Conservation (phyloP, 2,329 filamentous ascomycete genomes). For the Ophiostoma ulmi region DNA sequence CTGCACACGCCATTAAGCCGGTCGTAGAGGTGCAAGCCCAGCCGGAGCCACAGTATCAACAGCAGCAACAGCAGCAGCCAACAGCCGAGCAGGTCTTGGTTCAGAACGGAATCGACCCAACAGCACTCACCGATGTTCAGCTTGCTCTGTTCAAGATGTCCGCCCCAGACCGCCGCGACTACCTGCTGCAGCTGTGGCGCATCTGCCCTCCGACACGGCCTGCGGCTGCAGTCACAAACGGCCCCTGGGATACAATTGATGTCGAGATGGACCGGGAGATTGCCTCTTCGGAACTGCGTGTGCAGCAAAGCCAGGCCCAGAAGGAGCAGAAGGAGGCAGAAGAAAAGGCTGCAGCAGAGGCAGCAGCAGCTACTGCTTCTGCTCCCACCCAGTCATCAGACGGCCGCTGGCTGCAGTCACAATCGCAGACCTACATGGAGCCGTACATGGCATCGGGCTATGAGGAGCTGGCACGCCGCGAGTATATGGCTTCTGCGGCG, state of each 20-base stretch:
- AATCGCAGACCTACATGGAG: slow-evolving; percentile 52
- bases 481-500: slow-evolving; percentile 47
- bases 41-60: slow-evolving; percentile 30
- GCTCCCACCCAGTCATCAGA: slow-evolving; percentile 47
- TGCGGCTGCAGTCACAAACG: slow-evolving; percentile 38
- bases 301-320: slow-evolving; percentile 44
- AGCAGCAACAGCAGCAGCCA: slow-evolving; percentile 37
- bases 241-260: slow-evolving; percentile 47
- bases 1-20: slow-evolving; percentile 56
- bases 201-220: slow-evolving; percentile 65
- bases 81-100: slow-evolving; percentile 55
- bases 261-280: slow-evolving; percentile 50
- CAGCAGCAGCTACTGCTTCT: slow-evolving; percentile 15
- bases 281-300: slow-evolving; percentile 56
- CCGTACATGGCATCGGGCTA: slow-evolving; percentile 85
- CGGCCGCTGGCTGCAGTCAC: slow-evolving; percentile 45
- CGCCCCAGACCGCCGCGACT: slow-evolving; percentile 63
- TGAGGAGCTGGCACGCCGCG: slow-evolving; percentile 60
- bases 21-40: slow-evolving; percentile 34
- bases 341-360: neutral
- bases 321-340: neutral
- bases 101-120: slow-evolving; percentile 64
- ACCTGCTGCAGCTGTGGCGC: slow-evolving; percentile 78
- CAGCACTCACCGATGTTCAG: slow-evolving; percentile 66
- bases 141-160: slow-evolving; percentile 73